phyloP scores from a whole-genome alignment of 2,329 filamentous ascomycete genomes.

The Nemania diffusa region DNA sequence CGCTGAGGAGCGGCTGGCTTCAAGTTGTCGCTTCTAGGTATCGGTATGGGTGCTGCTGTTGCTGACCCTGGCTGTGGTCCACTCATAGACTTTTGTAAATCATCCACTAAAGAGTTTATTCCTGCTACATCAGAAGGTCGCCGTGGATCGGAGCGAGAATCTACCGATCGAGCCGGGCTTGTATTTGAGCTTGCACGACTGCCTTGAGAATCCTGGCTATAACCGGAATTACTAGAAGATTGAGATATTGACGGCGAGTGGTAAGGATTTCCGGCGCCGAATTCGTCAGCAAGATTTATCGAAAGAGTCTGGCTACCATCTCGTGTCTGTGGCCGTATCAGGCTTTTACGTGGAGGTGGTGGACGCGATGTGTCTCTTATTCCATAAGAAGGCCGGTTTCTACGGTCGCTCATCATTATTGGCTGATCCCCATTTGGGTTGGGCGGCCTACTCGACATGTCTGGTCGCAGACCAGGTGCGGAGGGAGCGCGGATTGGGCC shows the following conservation, averaged over 20 bases:
- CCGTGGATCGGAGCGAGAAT: conserved; percentile 48
- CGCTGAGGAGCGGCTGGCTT: conserved; percentile 25
- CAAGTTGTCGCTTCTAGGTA: conserved; percentile 22
- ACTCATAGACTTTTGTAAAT: conserved; percentile 64
- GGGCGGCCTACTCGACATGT: conserved; percentile 49
- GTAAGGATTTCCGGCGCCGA: conserved; percentile 71
- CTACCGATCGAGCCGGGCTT: conserved; percentile 61
- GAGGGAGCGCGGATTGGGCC: conserved; percentile 59
- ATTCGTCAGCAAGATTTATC: conserved; percentile 69
- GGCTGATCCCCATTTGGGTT: conserved; percentile 41
- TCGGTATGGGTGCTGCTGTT: conserved; percentile 39
- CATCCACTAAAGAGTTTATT: conserved; percentile 62
- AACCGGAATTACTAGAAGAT: conserved; percentile 71
- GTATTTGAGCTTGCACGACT: conserved; percentile 72
- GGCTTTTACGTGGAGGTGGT: conserved; percentile 63
- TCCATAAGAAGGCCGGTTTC: conserved; percentile 57
- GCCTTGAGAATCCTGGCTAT: conserved; percentile 59
- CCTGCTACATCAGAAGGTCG: conserved; percentile 57
- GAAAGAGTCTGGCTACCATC: conserved; percentile 53
- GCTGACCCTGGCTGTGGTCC: conserved; percentile 50
- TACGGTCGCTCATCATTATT: conserved; percentile 42
- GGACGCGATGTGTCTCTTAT: conserved; percentile 61
- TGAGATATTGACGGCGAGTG: conserved; percentile 72
- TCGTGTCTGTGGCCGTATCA: conserved; percentile 56
- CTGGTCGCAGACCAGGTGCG: conserved; percentile 57